These are phyloP conservation scores for Oryza brachyantha DNA, from an alignment of 176 grass and related monocot genomes.

Conservation along the genomic window DNA sequence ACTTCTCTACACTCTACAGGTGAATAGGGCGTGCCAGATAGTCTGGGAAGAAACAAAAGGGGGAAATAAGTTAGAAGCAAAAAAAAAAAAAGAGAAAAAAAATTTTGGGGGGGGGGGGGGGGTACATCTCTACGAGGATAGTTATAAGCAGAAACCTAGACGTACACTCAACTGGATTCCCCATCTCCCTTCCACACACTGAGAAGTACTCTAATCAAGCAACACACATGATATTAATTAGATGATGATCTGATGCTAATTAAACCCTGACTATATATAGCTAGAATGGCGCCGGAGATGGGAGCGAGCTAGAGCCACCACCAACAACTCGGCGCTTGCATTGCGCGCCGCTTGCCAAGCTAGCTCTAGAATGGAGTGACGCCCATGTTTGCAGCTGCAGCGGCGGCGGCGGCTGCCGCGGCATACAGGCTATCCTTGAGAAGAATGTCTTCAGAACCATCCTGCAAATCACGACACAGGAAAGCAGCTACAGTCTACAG, in stretches of 20 bases:
- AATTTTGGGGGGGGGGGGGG: neutral
- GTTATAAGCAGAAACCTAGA: conserved; percentile 24
- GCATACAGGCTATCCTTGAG: conserved; percentile 89
- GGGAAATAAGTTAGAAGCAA: neutral
- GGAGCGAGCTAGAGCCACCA: neutral
- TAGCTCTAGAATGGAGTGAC: conserved; percentile 70
- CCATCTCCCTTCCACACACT: conserved; percentile 22
- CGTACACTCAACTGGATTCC: conserved; percentile 24
- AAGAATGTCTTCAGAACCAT: conserved; percentile 78
- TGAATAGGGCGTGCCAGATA: neutral
- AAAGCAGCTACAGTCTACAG: neutral
- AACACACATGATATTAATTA: conserved; percentile 35
- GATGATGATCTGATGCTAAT: conserved; percentile 7
- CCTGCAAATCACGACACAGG: conserved; percentile 34
- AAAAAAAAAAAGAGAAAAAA: conserved; percentile 7
- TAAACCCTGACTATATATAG: conserved; percentile 14
- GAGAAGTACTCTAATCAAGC: conserved; percentile 33
- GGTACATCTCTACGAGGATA: neutral
- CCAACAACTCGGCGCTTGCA: neutral
- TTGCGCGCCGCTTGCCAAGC: neutral
- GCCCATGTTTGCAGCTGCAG: conserved; percentile 82
- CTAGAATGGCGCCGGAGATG: neutral
- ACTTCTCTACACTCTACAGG: conserved; percentile 41
- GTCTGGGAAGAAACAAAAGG: conserved; percentile 12
- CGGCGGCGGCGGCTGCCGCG: conserved; percentile 22